Conservation (phyloP, 768 basidiomycete species). For the Hypholoma sublateritium region DNA sequence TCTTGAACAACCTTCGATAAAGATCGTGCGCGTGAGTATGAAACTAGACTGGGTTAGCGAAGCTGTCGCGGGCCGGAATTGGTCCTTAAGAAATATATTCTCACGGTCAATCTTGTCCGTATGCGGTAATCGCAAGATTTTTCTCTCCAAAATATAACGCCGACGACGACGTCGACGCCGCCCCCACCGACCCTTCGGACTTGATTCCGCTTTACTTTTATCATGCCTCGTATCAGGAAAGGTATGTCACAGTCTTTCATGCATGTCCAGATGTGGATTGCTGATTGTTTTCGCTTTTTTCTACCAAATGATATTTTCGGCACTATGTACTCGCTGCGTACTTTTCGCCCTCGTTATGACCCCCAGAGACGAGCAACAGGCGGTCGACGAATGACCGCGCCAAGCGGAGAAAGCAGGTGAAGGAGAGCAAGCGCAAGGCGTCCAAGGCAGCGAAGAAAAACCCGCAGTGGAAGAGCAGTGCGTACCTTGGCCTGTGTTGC, state of each 20-base stretch:
- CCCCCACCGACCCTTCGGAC: background rate
- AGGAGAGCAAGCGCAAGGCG: slow-evolving; percentile 75
- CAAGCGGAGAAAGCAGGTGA: slow-evolving; percentile 72
- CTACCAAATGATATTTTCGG: background rate
- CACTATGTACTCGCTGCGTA: background rate
- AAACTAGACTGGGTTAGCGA: too few species aligned
- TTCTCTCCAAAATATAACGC: slow-evolving; percentile 9
- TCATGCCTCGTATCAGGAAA: slow-evolving; percentile 71
- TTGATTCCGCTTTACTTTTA: background rate
- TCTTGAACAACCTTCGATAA: too few species aligned
- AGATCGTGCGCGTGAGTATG: too few species aligned
- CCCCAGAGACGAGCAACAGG: slow-evolving; percentile 81
- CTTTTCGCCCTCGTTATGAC: slow-evolving; percentile 13
- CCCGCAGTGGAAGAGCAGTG: slow-evolving; percentile 87
- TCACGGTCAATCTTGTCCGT: slow-evolving; percentile 10
- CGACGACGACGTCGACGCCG: background rate
- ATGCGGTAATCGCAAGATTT: slow-evolving; percentile 19
- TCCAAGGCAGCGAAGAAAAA: slow-evolving; percentile 77
- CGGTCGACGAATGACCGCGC: slow-evolving; percentile 69
- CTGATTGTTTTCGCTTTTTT: background rate
- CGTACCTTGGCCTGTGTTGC: slow-evolving; percentile 32
- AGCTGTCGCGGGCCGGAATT: background rate
- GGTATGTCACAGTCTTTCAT: slow-evolving; percentile 37
- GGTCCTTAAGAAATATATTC: background rate
- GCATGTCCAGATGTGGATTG: background rate